Base-by-base conservation (phyloP, 306 rosid species). In the Mucuna pruriens region DNA sequence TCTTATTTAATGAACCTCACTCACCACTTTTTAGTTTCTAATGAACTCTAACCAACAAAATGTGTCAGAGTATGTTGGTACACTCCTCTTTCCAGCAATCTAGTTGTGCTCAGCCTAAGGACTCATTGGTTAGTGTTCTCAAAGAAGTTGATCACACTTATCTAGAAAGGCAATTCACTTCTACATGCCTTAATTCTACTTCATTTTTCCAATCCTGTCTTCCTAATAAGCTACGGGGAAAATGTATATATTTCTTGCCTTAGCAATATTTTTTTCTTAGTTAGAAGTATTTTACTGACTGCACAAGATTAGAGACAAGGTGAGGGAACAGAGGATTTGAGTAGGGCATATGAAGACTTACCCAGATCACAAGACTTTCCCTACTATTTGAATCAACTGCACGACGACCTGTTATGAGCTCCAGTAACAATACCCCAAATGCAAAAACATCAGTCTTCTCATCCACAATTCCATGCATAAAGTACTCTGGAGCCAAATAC, bases 301-400 rank as follows among this genome's bases (percentile, higher is more conserved):
- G 46, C 15, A 26, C 16, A 16, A 8, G 60, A 46, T 16, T 45
- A 16, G n/a, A 46, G 15, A 67, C 33, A 40, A 42, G 36, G 34
- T 34, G 10, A 26, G 16, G 75, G 25, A 48, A 48, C 76, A 29
- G 25, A 48, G 45, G 19, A 26, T 26, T 25, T 45, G 5, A 45
- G n/a, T 39, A 34, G 25, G 4, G 58, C 15, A 58, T 45, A 49
- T n/a, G 29, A 40, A 46, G 12, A 9, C 72, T 69, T 90, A 91
- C 98, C 98, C 98, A 94, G 26, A 90, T 94, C 81, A 92, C 98
- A 22, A 94, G 98, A 80, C 98, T 94, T 55, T 94, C 91, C 77
- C 91, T 85, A 48, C 91, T 90, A 11, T 71, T 67, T 19, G 93
- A 85, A 85, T 92, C 91, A 54, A 94, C 98, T 15, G 98, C 98